These are phyloP conservation scores for Citrus sp. DNA, from an alignment of 345 rosid genomes.

Conservation along the genomic window DNA sequence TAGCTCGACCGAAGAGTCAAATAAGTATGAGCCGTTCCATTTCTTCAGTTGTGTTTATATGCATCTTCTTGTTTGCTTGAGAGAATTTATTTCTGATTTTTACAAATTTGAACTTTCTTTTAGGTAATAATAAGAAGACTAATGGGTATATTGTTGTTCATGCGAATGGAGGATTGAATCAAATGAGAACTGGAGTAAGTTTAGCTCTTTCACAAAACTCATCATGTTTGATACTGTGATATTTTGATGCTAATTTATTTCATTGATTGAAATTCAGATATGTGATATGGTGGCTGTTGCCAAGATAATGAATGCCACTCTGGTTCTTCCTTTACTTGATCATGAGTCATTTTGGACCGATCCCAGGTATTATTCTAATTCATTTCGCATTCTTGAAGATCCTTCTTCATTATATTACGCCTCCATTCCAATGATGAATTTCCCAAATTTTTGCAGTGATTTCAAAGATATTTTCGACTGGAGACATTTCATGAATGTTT, in stretches of 20 bases:
- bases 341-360: conserved; percentile 98
- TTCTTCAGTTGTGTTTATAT: neutral
- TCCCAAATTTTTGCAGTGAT: conserved; percentile 43
- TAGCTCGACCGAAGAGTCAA: conserved; percentile 52
- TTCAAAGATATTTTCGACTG: conserved; percentile 97
- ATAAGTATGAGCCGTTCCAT: conserved; percentile 38
- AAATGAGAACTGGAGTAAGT: conserved; percentile 99
- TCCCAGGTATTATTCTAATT: conserved; percentile 59
- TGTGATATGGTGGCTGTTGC: conserved; percentile 99
- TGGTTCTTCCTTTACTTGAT: conserved; percentile 95
- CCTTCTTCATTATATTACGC: neutral
- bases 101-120: neutral
- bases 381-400: neutral
- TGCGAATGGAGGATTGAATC: conserved; percentile 98
- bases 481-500: conserved; percentile 73
- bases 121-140: conserved; percentile 40
- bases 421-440: neutral
- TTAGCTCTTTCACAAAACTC: neutral
- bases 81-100: neutral
- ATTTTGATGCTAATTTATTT: neutral
- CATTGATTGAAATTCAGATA: conserved; percentile 47
- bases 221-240: neutral
- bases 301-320: conserved; percentile 91
- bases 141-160: conserved; percentile 90
- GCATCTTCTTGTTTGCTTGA: neutral